These are phyloP conservation scores for Wickerhamiella cacticola DNA, from an alignment of 805 yeast genomes.

Conservation along the genomic window DNA sequence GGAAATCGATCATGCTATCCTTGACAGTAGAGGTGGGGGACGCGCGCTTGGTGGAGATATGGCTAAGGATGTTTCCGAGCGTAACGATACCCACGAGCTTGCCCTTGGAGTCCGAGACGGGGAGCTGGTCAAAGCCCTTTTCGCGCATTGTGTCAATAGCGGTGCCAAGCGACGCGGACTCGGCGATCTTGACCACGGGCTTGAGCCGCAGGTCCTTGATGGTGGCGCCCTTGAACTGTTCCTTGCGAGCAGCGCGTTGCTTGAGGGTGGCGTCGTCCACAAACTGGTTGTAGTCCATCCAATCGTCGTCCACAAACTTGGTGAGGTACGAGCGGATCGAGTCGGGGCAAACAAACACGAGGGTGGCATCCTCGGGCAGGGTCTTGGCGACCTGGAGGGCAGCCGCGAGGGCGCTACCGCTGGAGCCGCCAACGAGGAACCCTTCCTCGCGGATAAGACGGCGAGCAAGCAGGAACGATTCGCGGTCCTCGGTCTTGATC, in stretches of 20 bases:
- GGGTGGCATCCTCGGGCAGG: constrained; percentile 57
- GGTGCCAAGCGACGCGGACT: constrained; percentile 45
- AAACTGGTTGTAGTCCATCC: constrained; percentile 73
- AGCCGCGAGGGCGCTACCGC: constrained; percentile 75
- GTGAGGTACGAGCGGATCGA: constrained; percentile 76
- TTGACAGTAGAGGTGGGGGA: constrained; percentile 44
- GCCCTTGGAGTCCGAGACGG: constrained; percentile 50
- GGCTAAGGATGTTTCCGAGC: constrained; percentile 56
- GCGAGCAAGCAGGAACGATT: constrained; percentile 68
- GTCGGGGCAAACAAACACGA: constrained; percentile 78
- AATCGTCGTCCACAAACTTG: constrained; percentile 80
- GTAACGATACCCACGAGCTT: constrained; percentile 67
- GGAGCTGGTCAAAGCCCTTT: constrained; percentile 76
- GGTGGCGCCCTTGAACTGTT: constrained; percentile 40
- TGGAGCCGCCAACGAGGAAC: constrained; percentile 78
- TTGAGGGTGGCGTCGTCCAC: constrained; percentile 41
- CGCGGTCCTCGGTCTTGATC: constrained; percentile 79
- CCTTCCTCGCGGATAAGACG: constrained; percentile 77
- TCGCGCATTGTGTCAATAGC: constrained; percentile 60
- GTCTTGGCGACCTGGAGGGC: constrained; percentile 57
- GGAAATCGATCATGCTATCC: constrained; percentile 59
- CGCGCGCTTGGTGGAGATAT: constrained; percentile 48
- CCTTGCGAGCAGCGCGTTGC: constrained; percentile 29
- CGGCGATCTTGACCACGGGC: constrained; percentile 65
- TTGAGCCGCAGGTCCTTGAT: constrained; percentile 60